A percentile compares a stretch with the other conserved stretches of the same genome.
phyloP scores from a whole-genome alignment of 1,284 basidiomycete genomes.

The Hemileccinum hortonii region DNA sequence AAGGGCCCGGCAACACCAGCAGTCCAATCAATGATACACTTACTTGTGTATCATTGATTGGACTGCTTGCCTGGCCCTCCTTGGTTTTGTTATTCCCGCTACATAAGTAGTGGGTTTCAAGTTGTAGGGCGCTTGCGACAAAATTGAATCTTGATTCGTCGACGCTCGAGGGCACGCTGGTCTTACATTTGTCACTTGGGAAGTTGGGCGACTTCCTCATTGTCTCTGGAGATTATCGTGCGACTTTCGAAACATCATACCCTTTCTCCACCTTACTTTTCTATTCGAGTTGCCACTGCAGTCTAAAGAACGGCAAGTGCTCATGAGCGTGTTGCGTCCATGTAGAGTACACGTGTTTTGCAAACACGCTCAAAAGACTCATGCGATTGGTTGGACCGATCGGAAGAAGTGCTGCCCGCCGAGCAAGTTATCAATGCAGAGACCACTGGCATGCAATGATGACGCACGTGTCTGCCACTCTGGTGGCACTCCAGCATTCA shows the following conservation, averaged over 20 bases:
- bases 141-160: conserved; percentile 50
- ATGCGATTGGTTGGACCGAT: conserved; percentile 59
- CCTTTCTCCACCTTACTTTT: neutral
- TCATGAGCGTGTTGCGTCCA: conserved; percentile 7
- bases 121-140: no score
- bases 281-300: no score
- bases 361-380: conserved; percentile 55
- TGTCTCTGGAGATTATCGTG: conserved; percentile 64
- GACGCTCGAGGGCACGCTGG: conserved; percentile 54
- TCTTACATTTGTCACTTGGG: conserved; percentile 66
- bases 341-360: conserved; percentile 71
- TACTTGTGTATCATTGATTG: no score
- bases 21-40: no score
- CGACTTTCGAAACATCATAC: conserved; percentile 22
- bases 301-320: conserved; percentile 3
- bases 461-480: conserved; percentile 44
- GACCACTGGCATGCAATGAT: conserved; percentile 72
- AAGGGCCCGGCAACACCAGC: no score
- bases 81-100: no score
- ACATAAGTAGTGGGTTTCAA: no score
- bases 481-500: neutral
- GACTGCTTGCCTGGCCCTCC: no score
- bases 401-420: conserved; percentile 48
- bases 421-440: conserved; percentile 61
- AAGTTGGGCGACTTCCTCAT: conserved; percentile 72